A percentile compares a stretch with the other conserved stretches of the same genome.
phyloP scores from a whole-genome alignment of 768 basidiomycete species.

The Piloderma croceum region DNA sequence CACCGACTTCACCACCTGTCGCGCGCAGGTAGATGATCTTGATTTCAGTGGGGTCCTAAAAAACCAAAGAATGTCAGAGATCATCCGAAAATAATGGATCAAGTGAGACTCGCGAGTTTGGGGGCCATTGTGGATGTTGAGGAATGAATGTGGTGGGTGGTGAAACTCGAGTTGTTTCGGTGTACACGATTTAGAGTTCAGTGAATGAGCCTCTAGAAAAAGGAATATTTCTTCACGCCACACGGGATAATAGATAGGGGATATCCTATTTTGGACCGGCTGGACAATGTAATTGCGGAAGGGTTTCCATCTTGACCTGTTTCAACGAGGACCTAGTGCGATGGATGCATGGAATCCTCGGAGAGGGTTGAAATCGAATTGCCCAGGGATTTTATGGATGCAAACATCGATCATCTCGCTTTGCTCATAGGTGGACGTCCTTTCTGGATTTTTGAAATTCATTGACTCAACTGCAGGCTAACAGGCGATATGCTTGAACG shows the following conservation, averaged over 20 bases:
- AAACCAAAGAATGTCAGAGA: conserved; percentile 2
- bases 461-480: conserved; percentile 4
- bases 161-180: conserved; percentile 15
- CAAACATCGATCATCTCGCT: conserved; percentile 76
- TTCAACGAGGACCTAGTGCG: conserved; percentile 35
- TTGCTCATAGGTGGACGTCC: conserved; percentile 78
- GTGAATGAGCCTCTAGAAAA: too few relatives aligned
- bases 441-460: conserved; percentile 6
- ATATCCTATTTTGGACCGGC: too few relatives aligned
- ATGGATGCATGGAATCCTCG: conserved; percentile 82
- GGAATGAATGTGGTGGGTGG: conserved; percentile 26
- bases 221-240: too few relatives aligned
- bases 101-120: conserved; percentile 54
- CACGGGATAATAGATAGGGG: too few relatives aligned
- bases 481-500: conserved; percentile 95
- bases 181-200: conserved; percentile 46
- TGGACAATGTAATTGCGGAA: too few relatives aligned
- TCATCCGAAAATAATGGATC: conserved; percentile 5
- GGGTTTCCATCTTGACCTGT: too few relatives aligned
- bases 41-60: conserved; percentile 94
- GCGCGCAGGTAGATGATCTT: conserved; percentile 99
- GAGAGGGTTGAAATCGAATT: conserved; percentile 67
- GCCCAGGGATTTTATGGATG: conserved; percentile 80
- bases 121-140: conserved; percentile 57
- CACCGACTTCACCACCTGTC: conserved; percentile 98